Conservation (phyloP, 495 filamentous ascomycete species). For the Aspergillus nanangensis region DNA sequence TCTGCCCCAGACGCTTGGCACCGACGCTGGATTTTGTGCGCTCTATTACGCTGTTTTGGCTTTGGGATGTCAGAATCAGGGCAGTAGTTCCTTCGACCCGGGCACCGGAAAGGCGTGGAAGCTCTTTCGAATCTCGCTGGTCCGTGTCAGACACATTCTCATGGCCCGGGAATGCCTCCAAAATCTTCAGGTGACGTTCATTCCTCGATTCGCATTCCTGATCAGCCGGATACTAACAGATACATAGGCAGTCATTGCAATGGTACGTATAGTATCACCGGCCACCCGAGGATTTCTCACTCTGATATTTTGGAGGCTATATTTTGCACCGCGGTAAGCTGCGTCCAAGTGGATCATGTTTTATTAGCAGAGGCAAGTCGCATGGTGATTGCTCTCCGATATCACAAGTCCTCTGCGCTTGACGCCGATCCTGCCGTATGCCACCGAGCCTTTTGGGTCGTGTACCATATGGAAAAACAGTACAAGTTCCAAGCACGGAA, state of each 20-base stretch:
- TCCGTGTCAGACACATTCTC: constrained; percentile 4
- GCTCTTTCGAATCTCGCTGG: constrained; percentile 18
- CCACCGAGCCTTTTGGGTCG: constrained; percentile 26
- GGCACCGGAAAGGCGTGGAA: constrained; percentile 23
- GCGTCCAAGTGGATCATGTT: constrained; percentile 20
- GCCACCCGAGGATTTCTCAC: background rate
- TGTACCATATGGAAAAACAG: constrained; percentile 30
- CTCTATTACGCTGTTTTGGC: constrained; percentile 27
- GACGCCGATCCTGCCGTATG: constrained; percentile 5
- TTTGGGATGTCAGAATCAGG: constrained; percentile 24
- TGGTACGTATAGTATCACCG: constrained; percentile 1
- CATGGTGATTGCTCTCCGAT: constrained; percentile 17
- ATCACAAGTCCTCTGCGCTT: constrained; percentile 3
- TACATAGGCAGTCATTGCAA: constrained; percentile 12
- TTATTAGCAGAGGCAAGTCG: constrained; percentile 21
- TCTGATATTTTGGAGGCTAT: constrained; percentile 13
- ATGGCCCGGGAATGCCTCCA: constrained; percentile 10
- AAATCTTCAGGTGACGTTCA: constrained; percentile 22
- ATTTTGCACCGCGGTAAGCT: constrained; percentile 17
- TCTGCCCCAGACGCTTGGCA: background rate
- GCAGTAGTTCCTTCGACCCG: constrained; percentile 19
- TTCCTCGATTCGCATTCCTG: too few species aligned
- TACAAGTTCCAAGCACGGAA: constrained; percentile 17
- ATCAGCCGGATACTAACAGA: background rate
- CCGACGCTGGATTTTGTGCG: constrained; percentile 12